Conservation (phyloP, 139 green algal genomes). For the Tetradesmus lagerheimii region DNA sequence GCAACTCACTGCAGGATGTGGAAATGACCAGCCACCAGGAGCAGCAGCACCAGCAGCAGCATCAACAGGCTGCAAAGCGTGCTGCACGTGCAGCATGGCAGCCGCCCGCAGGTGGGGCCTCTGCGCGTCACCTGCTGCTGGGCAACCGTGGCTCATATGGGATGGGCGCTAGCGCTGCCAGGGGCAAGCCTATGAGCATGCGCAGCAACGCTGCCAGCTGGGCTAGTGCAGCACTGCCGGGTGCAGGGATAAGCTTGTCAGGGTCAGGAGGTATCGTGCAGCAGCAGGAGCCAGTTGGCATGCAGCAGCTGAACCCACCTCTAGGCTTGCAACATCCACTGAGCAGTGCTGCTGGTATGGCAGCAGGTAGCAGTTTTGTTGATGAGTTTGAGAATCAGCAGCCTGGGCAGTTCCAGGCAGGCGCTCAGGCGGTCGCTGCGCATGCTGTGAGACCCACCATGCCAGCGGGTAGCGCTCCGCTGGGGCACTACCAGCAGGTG, state of each 20-base stretch:
- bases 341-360: not conserved
- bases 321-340: not conserved
- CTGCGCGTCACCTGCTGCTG: not conserved
- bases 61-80: constrained; percentile 3
- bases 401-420: not conserved
- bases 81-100: not conserved
- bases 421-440: not conserved
- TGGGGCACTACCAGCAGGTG: not conserved
- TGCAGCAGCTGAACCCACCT: not conserved
- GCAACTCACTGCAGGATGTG: not conserved
- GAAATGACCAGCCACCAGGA: too few relatives aligned
- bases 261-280: not conserved
- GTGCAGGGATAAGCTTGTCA: not conserved
- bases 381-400: not conserved
- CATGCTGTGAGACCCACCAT: not conserved
- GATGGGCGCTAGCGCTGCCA: not conserved
- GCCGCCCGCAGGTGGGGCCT: not conserved
- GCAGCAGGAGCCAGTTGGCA: not conserved
- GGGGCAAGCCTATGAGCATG: too few relatives aligned
- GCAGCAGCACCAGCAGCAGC: constrained; percentile 12
- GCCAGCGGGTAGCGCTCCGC: not conserved
- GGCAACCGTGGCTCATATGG: not conserved
- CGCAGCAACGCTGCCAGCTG: not conserved
- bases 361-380: not conserved
- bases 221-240: not conserved